Evolutionary conservation across 1,284 basidiomycete species (phyloP), one percentile per base, ranked within the genome.

Genomic region (Boletus hoseneyae): DNA sequence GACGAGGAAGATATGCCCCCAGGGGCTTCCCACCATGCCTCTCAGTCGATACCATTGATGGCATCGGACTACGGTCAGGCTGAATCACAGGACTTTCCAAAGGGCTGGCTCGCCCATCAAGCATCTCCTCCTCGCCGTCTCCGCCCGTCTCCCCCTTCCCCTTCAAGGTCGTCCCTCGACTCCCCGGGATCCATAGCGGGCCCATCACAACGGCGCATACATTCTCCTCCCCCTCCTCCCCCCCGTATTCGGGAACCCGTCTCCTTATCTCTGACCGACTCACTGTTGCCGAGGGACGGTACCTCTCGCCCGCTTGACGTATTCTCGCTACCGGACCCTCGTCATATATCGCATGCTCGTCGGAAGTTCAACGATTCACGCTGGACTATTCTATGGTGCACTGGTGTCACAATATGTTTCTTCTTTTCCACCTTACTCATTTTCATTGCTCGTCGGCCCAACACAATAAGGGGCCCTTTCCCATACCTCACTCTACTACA

Each of bases 401-500:
- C 76, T 11, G 73, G 80, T 30, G 69, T 88, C 49, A 71, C 78
- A 34, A 61, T 79, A 55, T 87, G 81, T 59, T 60, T 83, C 37
- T 65, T 89, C 57, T 80, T 77, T 54, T 82, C 78, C 50, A 65
- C 89, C 56, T 66, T 90, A 43, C 71, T 85, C 34, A 74, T 89
- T 42, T 82, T 86, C 67, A 66, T 82, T 50, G 72, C 71, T 34
- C 61, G 53, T 42, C 60, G 64, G 35, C 79, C 79, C 12, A 52
- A 52, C 18, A 64, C 65, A 45, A 76, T 77, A 13, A 43, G 6
- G 18, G 62, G 57, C 18, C 74, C 73, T 42, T 69, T 69, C 30
- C 85, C 89, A 29, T 93, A 90, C 65, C 81, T 80, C 40, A 86
- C 86, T 3, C 70, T 94, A 16, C 68, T 95, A 43, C 89, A 91